Conservation (phyloP, 1,284 basidiomycete species). For the Fomitopsis pinicola region DNA sequence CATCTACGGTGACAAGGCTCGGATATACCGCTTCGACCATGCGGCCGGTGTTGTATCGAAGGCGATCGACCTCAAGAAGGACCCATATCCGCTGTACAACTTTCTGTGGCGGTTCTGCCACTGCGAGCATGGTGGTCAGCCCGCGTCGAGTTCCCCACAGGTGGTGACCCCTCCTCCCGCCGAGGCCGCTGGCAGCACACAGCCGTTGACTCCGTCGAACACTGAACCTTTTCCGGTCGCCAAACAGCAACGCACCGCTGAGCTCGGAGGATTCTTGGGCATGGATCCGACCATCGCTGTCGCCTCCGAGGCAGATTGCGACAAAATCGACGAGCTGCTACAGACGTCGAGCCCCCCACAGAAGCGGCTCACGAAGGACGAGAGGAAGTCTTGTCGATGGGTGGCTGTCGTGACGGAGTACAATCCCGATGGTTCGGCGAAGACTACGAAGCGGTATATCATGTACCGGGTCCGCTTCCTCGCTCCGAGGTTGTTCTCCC, state of each 20-base stretch:
- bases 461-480: neutral
- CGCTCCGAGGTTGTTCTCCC: neutral
- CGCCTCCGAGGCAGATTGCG: neutral
- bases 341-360: neutral
- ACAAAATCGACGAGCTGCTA: neutral
- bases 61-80: too few relatives aligned
- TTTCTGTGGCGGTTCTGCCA: neutral
- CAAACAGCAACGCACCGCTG: neutral
- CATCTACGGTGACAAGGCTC: conserved; percentile 7
- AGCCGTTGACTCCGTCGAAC: too few relatives aligned
- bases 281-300: neutral
- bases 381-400: neutral
- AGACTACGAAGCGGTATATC: neutral
- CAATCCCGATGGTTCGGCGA: neutral
- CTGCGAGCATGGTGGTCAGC: too few relatives aligned
- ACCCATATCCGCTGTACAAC: too few relatives aligned
- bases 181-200: too few relatives aligned
- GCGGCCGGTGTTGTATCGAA: conserved; percentile 2
- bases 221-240: neutral
- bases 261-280: neutral
- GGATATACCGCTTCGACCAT: conserved; percentile 8
- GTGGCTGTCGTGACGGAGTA: neutral
- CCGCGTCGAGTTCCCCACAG: too few relatives aligned
- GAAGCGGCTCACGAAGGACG: neutral
- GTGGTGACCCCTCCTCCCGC: too few relatives aligned